Evolutionary conservation across 225 moss, liverwort and hornwort genomes (phyloP).

Genomic region (Pleurozium schreberi): DNA sequence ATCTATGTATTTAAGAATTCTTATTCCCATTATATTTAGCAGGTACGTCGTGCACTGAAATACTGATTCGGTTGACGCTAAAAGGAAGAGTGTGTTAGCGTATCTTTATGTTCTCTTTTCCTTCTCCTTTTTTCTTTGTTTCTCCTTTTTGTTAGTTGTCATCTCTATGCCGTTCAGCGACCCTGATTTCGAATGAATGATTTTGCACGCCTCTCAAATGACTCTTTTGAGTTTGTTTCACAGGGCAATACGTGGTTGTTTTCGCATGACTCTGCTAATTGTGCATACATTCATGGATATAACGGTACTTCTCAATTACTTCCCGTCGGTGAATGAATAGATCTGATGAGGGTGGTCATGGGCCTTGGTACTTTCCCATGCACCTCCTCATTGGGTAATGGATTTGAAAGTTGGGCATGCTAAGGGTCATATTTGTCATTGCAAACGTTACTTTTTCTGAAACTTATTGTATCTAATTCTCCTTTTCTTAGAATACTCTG

Average conservation of each 20-base stretch:
- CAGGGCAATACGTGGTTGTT: slow-evolving; percentile 67
- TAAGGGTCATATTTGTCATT: neutral
- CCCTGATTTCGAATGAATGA: neutral
- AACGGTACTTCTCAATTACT: slow-evolving; percentile 24
- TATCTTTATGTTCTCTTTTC: neutral
- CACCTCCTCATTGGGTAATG: neutral
- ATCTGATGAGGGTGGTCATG: neutral
- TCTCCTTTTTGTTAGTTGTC: neutral
- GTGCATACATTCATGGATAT: slow-evolving; percentile 57
- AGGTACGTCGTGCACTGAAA: slow-evolving; percentile 23
- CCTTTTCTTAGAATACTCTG: neutral
- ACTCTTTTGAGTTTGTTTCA: neutral
- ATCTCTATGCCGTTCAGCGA: neutral
- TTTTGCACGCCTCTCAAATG: neutral
- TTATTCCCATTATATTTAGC: slow-evolving; percentile 62
- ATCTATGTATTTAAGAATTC: slow-evolving; percentile 49
- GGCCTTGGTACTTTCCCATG: neutral
- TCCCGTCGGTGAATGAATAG: neutral
- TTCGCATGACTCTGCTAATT: slow-evolving; percentile 58
- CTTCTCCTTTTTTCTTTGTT: neutral
- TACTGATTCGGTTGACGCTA: neutral
- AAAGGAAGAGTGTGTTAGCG: neutral
- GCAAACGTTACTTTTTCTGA: neutral
- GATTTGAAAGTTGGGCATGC: neutral
- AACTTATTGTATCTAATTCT: neutral